Evolutionary conservation across 805 yeast genomes (phyloP), one percentile per base, ranked within the genome.

Genomic region (Saitoella complicata): DNA sequence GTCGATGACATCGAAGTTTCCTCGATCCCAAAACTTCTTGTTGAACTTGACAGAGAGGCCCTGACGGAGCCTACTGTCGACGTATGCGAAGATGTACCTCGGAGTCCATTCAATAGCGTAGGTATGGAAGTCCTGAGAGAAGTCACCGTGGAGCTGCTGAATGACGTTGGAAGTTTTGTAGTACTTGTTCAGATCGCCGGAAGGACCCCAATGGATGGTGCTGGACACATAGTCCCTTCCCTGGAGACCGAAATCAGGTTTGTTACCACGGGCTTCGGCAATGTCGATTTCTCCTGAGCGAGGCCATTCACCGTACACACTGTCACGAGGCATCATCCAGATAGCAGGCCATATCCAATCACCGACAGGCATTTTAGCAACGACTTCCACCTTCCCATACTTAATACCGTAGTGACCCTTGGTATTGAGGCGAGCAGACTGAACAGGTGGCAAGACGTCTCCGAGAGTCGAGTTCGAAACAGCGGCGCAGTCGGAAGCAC

Each of bases 331-430:
- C 40, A 48, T 37, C 51, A 48, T 48, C 51, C 51, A 48, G 34
- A 48, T 46, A 5, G 51, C 51, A 6, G 51, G 51, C 51, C 51
- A 48, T 11, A 48, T 6, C 51, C 51, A 48, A 42, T 48, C 51
- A 9, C 51, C 51, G 11, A 21, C 33, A 9, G 51, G 49, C 38
- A 48, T 32, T 32, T 38, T 33, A 7, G 51, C 51, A 21, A 41
- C 36, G 12, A 48, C 49, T 31, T 48, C 51, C 32, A 48, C 47
- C 34, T 44, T 43, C 11, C 51, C 51, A 39, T 46, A 46, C 38
- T 33, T 41, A 40, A 48, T 40, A 29, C 29, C 34, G 7, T 48
- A 42, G 9, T 45, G 41, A 7, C 31, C 4, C 35, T 35, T 38
- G 13, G 51, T 46, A 30, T 45, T 41, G 35, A 48, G 40, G 2